Conservation (phyloP, 108 stramenopile genomes). For the Nannochloropsis salina region DNA sequence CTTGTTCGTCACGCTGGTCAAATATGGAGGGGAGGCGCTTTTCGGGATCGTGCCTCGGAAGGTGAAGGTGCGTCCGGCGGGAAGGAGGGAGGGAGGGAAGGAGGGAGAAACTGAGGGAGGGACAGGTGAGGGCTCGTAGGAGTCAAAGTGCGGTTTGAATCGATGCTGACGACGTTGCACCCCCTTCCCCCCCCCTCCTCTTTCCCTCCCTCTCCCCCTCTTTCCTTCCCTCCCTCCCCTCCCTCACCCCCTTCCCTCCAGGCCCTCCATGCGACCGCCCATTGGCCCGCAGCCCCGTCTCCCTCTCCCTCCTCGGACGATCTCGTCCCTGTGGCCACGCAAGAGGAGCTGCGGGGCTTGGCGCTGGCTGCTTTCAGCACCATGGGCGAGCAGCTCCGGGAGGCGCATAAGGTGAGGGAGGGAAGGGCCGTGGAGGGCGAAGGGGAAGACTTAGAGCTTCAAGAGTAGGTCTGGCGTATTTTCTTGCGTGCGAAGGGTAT, state of each 20-base stretch:
- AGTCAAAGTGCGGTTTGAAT: not conserved
- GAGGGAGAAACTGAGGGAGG: not conserved
- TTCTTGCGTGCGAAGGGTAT: no score
- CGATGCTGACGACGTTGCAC: not conserved
- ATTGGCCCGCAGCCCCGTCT: not conserved
- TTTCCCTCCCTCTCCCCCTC: not conserved
- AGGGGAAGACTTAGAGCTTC: not conserved
- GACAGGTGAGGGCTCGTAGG: no score
- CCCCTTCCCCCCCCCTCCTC: not conserved
- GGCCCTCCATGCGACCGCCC: not conserved
- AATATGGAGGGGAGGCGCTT: conserved; percentile 21
- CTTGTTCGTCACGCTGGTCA: conserved; percentile 9
- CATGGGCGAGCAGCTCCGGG: not conserved
- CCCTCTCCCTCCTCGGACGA: not conserved
- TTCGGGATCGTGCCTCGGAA: conserved; percentile 5
- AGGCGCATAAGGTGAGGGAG: not conserved
- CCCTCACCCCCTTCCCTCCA: no score
- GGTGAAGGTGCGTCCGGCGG: not conserved
- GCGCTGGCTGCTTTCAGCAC: not conserved
- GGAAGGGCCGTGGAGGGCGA: not conserved
- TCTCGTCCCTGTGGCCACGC: not conserved
- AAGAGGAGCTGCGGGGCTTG: not conserved
- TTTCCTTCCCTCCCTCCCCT: not conserved
- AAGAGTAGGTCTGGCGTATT: not conserved
- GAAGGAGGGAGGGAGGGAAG: not conserved